phyloP scores from a whole-genome alignment of 1,139 yeast genomes.

The Saccharomyces hybrid region DNA sequence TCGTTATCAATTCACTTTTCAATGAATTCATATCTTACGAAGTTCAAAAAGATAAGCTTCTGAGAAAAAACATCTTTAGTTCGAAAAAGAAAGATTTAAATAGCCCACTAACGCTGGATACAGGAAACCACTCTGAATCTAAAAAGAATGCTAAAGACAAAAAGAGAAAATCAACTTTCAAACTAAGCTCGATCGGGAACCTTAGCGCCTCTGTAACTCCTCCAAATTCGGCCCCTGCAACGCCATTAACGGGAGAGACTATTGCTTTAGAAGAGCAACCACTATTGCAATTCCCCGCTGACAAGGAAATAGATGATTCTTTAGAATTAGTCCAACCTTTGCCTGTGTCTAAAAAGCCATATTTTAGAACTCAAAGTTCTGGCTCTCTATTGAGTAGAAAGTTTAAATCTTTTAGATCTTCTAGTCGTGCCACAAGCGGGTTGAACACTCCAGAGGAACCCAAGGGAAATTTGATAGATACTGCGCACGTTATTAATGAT shows the following conservation, averaged over 20 bases:
- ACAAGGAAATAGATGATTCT: slow-evolving; percentile 1
- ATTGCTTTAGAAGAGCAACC: slow-evolving; percentile 11
- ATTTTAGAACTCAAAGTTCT: slow-evolving; percentile 21
- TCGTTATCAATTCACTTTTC: slow-evolving; percentile 52
- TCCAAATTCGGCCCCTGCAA: slow-evolving; percentile 3
- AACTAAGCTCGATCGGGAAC: slow-evolving; percentile 8
- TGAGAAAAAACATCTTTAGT: slow-evolving; percentile 24
- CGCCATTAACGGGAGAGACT: slow-evolving; percentile 1
- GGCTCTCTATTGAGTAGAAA: slow-evolving; percentile 25
- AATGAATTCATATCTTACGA: slow-evolving; percentile 44
- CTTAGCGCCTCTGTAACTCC: slow-evolving; percentile 2
- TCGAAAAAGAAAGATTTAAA: slow-evolving; percentile 11
- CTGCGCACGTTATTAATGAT: neutral
- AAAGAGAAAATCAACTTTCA: slow-evolving; percentile 17
- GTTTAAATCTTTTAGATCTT: slow-evolving; percentile 20
- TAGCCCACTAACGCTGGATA: neutral
- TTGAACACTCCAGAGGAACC: slow-evolving; percentile 1
- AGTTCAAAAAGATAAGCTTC: slow-evolving; percentile 35
- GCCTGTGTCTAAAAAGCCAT: slow-evolving; percentile 5
- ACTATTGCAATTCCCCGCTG: slow-evolving; percentile 1
- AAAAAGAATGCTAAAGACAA: slow-evolving; percentile 10
- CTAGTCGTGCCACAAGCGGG: slow-evolving; percentile 7
- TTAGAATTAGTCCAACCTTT: slow-evolving; percentile 2
- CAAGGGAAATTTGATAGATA: neutral
- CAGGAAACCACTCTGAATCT: neutral